phyloP scores from a whole-genome alignment of 2,329 filamentous ascomycete species.

The Tolypocladium capitatum region DNA sequence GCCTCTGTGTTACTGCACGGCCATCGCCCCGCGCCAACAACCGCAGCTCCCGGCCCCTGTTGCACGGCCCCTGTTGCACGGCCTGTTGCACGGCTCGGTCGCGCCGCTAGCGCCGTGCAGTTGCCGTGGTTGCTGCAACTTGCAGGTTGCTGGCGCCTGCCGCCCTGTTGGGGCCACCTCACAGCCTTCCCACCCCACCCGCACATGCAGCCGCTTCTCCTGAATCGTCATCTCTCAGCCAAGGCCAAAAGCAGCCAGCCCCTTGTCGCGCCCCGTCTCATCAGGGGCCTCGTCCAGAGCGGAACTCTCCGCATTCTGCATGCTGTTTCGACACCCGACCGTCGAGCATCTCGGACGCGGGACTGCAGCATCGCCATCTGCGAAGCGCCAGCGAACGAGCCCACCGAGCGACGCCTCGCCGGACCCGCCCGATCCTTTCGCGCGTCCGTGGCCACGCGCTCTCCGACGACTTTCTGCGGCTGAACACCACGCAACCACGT shows the following conservation, averaged over 20 bases:
- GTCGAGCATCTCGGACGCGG: neutral
- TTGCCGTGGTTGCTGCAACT: neutral
- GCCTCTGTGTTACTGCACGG: too few species aligned
- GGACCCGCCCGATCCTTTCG: neutral
- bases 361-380: neutral
- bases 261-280: neutral
- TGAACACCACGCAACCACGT: neutral
- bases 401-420: neutral
- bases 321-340: neutral
- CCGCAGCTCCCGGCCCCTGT: too few species aligned
- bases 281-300: neutral
- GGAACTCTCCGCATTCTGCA: conserved; percentile 1
- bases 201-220: neutral
- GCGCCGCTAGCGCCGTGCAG: neutral
- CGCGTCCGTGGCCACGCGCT: neutral
- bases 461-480: neutral
- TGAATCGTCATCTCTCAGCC: neutral
- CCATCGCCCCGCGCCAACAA: too few species aligned
- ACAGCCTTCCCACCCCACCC: neutral
- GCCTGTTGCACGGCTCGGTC: too few species aligned
- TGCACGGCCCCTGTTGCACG: neutral
- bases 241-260: neutral
- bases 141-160: neutral
- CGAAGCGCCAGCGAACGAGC: neutral
- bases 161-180: neutral